These are phyloP conservation scores for Chlorociboria aeruginascens DNA, from an alignment of 495 filamentous ascomycete species.

Conservation along the genomic window DNA sequence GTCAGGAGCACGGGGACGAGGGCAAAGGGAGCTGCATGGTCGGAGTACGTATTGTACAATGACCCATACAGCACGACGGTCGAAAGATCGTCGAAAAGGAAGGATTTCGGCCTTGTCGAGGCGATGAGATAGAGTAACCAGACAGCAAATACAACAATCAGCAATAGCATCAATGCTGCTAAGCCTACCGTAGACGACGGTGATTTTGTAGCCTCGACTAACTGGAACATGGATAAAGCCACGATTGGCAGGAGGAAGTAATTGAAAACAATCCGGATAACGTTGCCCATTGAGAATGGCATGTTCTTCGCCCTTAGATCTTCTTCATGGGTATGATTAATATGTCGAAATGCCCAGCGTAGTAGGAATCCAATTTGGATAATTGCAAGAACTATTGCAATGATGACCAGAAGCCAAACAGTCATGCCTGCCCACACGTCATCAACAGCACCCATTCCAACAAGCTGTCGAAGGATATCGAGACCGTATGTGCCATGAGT, in stretches of 20 bases:
- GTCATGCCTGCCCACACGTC: slow-evolving; percentile 94
- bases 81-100: slow-evolving; percentile 84
- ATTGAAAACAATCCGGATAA: slow-evolving; percentile 82
- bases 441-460: slow-evolving; percentile 62
- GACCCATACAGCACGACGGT: slow-evolving; percentile 86
- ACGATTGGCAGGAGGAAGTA: slow-evolving; percentile 83
- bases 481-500: slow-evolving; percentile 62
- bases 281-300: slow-evolving; percentile 81
- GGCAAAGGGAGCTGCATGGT: slow-evolving; percentile 73
- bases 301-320: slow-evolving; percentile 84
- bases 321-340: slow-evolving; percentile 63
- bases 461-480: slow-evolving; percentile 62
- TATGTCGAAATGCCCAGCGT: slow-evolving; percentile 60
- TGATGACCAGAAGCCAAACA: slow-evolving; percentile 68
- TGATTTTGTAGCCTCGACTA: slow-evolving; percentile 61
- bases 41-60: slow-evolving; percentile 96
- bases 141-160: slow-evolving; percentile 57
- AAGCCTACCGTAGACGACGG: slow-evolving; percentile 56
- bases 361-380: slow-evolving; percentile 64
- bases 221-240: slow-evolving; percentile 77
- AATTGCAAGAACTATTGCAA: slow-evolving; percentile 52
- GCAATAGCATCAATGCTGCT: slow-evolving; percentile 60
- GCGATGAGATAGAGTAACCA: slow-evolving; percentile 74
- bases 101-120: slow-evolving; percentile 66
- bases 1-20: slow-evolving; percentile 74